Evolutionary conservation across 2,329 filamentous ascomycete species (phyloP), one percentile per base, ranked within the genome.

Genomic region (Neurospora sp.): DNA sequence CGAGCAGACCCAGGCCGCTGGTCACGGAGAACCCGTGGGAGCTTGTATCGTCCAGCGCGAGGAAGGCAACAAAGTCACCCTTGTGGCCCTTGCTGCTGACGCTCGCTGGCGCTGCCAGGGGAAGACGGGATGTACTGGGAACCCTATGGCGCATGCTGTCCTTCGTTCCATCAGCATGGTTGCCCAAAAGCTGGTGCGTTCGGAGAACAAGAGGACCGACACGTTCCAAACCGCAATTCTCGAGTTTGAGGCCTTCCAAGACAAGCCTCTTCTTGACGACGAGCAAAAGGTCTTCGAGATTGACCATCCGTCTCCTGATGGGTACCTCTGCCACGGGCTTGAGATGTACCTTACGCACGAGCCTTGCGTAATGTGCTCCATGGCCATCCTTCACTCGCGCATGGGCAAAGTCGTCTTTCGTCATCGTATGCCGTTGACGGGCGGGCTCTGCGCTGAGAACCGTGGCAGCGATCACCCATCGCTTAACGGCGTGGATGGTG

Each of bases 291-390:
- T 90, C 72, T 92, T 89, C 76, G 82, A 84, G 67, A 82, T 87
- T 75, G 89, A 90, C 75, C 91, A 90, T 76, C 87, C 86, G 52
- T 87, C 84, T 73, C 86, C 87, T 39, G 92, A 93, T 74, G 95
- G 95, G 68, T 99, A 99, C 79, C 88, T 99, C 23, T 98, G 95
- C 81, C 93, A 97, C 74, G 92, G 93, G 69, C 86, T 99, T 38
- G 95, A 98, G 80, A 87, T 99, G 70, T 98, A 97, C 81, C 85
- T 96, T 72, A 97, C 94, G 2, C 94, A 98, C 77, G 96, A 99
- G 81, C 96, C 96, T 5, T 99, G 96, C 78, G 87, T 97, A 71
- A 96, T 97, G 87, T 99, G 96, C 81, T 93, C 92, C 42, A 98
- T 98, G 96, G 96, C 93, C 1, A 91, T 98, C 75, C 85, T 98